Evolutionary conservation across 371 early-diverging fungal genomes (phyloP), one percentile per base, ranked within the genome.

Genomic region (Mortierella sp.): DNA sequence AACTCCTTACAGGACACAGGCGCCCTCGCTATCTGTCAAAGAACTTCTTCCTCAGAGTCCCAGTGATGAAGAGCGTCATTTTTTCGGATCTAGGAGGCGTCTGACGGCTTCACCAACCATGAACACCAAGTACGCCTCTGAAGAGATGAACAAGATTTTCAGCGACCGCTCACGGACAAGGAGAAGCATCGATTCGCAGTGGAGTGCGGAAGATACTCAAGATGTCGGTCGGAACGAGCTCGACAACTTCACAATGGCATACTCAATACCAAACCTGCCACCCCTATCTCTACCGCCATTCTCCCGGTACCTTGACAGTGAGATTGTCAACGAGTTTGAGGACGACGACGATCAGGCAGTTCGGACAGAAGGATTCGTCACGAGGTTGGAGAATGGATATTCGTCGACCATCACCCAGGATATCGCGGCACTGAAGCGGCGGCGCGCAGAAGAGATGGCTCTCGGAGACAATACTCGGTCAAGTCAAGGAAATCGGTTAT

Each of bases 121-220:
- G 38, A 76, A 83, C 51, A 83, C 79, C 12, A 83, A 76, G 21
- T 76, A 72, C 27, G 83, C 83, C 0, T 83, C 76, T 27, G 77
- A 44, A 21, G 83, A 79, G 79, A 83, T 83, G 83, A 83, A 83
- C 74, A 79, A 71, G 70, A 76, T 83, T 14, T 83, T 83, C 63
- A 83, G 83, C 46, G 83, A 83, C 51, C 83, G 83, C 0, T 79
- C 83, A 16, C 75, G 79, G 10, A 29, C 73, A 14, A 55, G 77
- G 10, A 71, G 44, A 51, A 82, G 82, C n/a, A 63, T 77, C 43
- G 82, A 75, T 21, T 79, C 79, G 10, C 76, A 79, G 72, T 79
- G 83, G 79, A 74, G 74, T 29, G 74, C 49, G 4, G 74, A 83
- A 14, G 79, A 74, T 14, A 74, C 71, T 21, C 76, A 75, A 16